Percentiles rank a stretch among this genome's conserved stretches.
phyloP scores from a whole-genome alignment of 2,329 filamentous ascomycete genomes.

The Pseudogymnoascus sp. region DNA sequence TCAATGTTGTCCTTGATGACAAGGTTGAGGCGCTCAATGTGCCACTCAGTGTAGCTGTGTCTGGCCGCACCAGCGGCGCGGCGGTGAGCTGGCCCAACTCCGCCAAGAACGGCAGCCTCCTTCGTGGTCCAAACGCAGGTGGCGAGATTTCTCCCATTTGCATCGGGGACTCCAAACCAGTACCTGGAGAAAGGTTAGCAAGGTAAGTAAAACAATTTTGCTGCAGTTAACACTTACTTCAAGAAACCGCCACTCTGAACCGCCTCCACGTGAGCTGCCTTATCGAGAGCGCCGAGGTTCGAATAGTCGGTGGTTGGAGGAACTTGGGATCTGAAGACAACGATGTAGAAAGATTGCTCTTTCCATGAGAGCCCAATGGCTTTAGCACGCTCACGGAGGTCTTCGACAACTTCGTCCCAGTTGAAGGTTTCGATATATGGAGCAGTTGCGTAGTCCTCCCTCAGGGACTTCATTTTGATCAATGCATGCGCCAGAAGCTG shows the following conservation, averaged over 20 bases:
- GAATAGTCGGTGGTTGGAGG: constrained; percentile 58
- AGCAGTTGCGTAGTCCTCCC: constrained; percentile 67
- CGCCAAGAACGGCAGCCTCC: constrained; percentile 52
- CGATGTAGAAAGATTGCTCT: constrained; percentile 67
- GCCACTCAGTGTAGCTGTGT: constrained; percentile 58
- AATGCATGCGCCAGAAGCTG: constrained; percentile 66
- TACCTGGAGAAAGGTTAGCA: constrained; percentile 45
- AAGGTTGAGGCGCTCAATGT: constrained; percentile 63
- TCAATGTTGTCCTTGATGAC: constrained; percentile 57
- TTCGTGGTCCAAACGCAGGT: constrained; percentile 63
- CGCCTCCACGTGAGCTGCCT: constrained; percentile 72
- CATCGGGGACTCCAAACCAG: constrained; percentile 76
- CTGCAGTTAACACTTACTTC: constrained; percentile 45
- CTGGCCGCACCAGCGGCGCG: constrained; percentile 59
- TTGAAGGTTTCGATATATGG: constrained; percentile 71
- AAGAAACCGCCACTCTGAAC: constrained; percentile 71
- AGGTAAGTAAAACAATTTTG: not conserved
- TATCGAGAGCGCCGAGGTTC: constrained; percentile 65
- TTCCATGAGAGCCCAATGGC: constrained; percentile 48
- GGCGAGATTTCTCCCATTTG: constrained; percentile 66
- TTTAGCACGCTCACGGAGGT: constrained; percentile 45
- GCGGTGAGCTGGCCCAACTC: constrained; percentile 50
- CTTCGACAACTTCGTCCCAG: constrained; percentile 56
- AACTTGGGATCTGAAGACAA: constrained; percentile 72
- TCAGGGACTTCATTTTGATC: constrained; percentile 52